Base-by-base conservation (phyloP, 371 early-diverging fungal species). In the Smittium mucronatum region DNA sequence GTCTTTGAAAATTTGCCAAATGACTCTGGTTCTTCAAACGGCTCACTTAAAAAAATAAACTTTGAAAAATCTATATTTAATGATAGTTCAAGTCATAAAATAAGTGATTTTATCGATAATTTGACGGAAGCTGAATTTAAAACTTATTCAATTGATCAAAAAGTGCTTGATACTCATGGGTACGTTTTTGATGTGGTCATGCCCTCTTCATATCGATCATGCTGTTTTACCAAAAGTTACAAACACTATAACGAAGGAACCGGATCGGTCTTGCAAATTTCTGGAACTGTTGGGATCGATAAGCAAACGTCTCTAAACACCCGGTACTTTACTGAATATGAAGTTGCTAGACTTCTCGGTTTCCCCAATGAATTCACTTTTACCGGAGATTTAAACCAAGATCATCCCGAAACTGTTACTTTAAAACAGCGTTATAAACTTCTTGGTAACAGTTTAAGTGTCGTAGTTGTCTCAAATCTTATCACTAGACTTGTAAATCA, bases 151-250 rank as follows among this genome's bases (percentile, higher is more conserved):
- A 66, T 74, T n/a, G 70, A 36, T 28, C 70, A 68, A 57, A 74
- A 84, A 81, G 75, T 82, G 0, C 74, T 88, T 15, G 64, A 64
- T 64, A 15, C 28, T 2, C 74, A 26, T 70, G 64, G 64, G 5
- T 64, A 64, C 60, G 69, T 61, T 5, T 63, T 69, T 78, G 93
- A 92, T 75, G 87, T 92, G 36, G 89, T 90, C 8, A 87, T 86
- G 57, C 83, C 84, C 2, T 73, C 75, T 29, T 82, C 80, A 11
- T 80, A 73, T 33, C 81, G 89, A 32, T 85, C 89, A 32, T 90
- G 90, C 69, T 93, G 93, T 73, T 93, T 93, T 73, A 93, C 93
- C 16, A 93, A 93, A 76, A 88, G 88, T 0, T 93, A 92, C 72
- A 81, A 79, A 66, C 87, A 87, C 68, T 90, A 87, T 75, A 89